These are phyloP conservation scores for Elsinoe arachidis DNA, from an alignment of 2,329 filamentous ascomycete genomes.

Conservation along the genomic window DNA sequence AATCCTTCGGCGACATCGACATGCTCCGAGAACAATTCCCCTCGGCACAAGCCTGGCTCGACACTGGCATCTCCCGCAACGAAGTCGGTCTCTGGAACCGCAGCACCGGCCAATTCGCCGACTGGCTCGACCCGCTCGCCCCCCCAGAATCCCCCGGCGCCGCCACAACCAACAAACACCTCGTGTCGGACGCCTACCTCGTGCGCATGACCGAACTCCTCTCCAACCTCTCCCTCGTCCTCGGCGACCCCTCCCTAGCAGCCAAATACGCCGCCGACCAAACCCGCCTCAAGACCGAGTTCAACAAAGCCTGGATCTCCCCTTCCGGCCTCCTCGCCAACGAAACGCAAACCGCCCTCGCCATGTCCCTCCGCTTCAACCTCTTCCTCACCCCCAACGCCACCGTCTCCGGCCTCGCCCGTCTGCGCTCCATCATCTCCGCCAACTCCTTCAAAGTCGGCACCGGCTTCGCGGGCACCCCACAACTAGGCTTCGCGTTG, in stretches of 20 bases:
- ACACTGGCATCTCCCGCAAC: slow-evolving; percentile 27
- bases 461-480: slow-evolving; percentile 54
- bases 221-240: slow-evolving; percentile 22
- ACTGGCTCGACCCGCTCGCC: slow-evolving; percentile 36
- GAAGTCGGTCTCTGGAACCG: slow-evolving; percentile 30
- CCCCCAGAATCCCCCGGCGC: slow-evolving; percentile 29
- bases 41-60: slow-evolving; percentile 32
- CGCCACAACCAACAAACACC: slow-evolving; percentile 26
- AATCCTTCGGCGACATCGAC: slow-evolving; percentile 26
- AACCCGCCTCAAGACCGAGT: slow-evolving; percentile 20
- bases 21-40: slow-evolving; percentile 30
- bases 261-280: slow-evolving; percentile 20
- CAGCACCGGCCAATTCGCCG: slow-evolving; percentile 29
- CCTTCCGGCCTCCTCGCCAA: slow-evolving; percentile 22
- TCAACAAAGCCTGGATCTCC: slow-evolving; percentile 25
- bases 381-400: slow-evolving; percentile 19
- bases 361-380: slow-evolving; percentile 21
- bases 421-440: slow-evolving; percentile 21
- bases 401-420: slow-evolving; percentile 16
- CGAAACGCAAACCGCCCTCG: slow-evolving; percentile 28
- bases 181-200: slow-evolving; percentile 34
- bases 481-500: slow-evolving; percentile 16
- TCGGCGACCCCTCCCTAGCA: slow-evolving; percentile 21
- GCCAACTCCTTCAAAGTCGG: slow-evolving; percentile 24
- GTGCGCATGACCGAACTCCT: slow-evolving; percentile 28